These are phyloP conservation scores for Dendrocalamus latiflorus DNA, from an alignment of 202 grass and related monocot genomes.

Conservation along the genomic window DNA sequence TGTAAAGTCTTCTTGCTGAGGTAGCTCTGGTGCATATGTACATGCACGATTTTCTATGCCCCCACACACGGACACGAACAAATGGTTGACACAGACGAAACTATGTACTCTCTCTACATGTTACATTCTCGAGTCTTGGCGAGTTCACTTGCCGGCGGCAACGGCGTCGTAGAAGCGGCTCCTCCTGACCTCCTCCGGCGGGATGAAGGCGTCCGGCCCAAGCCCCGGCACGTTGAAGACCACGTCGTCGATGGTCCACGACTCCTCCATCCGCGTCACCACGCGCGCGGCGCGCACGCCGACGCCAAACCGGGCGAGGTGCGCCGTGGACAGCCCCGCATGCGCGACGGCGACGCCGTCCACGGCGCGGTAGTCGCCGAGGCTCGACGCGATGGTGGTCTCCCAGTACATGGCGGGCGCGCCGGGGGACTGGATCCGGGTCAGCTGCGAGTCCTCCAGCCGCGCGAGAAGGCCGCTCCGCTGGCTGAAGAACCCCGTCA, in stretches of 20 bases:
- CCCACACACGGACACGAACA: neutral
- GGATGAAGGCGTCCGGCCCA: constrained; percentile 58
- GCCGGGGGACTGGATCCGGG: no score
- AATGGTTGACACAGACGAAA: neutral
- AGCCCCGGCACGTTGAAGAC: constrained; percentile 85
- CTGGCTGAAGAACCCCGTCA: constrained; percentile 95
- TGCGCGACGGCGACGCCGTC: constrained; percentile 71
- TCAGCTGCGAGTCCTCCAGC: no score
- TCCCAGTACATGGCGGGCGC: constrained; percentile 98
- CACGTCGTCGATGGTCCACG: constrained; percentile 91
- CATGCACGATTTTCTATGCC: constrained; percentile 13
- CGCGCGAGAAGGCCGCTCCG: constrained; percentile 83
- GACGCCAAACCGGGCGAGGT: constrained; percentile 77
- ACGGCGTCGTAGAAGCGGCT: constrained; percentile 56
- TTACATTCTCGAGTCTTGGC: neutral
- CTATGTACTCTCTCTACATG: constrained; percentile 14
- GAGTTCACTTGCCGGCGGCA: constrained; percentile 35
- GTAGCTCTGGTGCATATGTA: constrained; percentile 35
- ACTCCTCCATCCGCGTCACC: constrained; percentile 87
- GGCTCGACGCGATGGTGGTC: constrained; percentile 64
- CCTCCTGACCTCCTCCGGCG: no score
- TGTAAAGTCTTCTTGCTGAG: neutral
- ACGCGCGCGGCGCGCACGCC: constrained; percentile 67
- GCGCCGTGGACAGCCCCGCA: constrained; percentile 58
- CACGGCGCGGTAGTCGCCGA: constrained; percentile 63